phyloP scores from a whole-genome alignment of 768 basidiomycete genomes.

The Rickenella mellea region DNA sequence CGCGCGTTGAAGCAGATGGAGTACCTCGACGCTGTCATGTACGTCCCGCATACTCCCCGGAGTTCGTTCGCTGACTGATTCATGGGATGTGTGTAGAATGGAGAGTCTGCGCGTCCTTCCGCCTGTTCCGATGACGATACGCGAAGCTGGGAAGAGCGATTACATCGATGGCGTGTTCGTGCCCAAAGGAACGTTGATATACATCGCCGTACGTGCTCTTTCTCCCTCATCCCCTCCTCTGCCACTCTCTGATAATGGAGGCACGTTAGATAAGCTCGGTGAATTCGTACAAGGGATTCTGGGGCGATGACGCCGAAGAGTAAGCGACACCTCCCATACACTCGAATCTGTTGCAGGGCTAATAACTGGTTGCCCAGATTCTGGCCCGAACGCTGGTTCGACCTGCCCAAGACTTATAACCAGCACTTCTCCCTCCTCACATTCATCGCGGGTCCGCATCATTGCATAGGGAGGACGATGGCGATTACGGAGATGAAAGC shows the following conservation, averaged over 20 bases:
- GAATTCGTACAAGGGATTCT: slow-evolving; percentile 39
- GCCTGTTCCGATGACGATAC: slow-evolving; percentile 14
- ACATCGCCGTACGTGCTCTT: slow-evolving; percentile 21
- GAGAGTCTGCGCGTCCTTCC: slow-evolving; percentile 13
- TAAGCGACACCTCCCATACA: too few relatives aligned
- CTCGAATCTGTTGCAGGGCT: too few relatives aligned
- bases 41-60: neutral
- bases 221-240: neutral
- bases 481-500: slow-evolving; percentile 39
- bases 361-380: too few relatives aligned
- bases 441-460: slow-evolving; percentile 36
- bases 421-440: slow-evolving; percentile 28
- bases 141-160: slow-evolving; percentile 6
- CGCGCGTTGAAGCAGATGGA: slow-evolving; percentile 8
- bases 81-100: slow-evolving; percentile 3
- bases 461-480: slow-evolving; percentile 40
- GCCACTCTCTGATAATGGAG: slow-evolving; percentile 6
- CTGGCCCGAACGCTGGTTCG: slow-evolving; percentile 36
- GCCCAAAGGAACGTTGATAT: slow-evolving; percentile 33
- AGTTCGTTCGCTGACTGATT: neutral
- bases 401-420: slow-evolving; percentile 26
- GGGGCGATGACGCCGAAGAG: slow-evolving; percentile 44
- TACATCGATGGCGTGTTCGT: slow-evolving; percentile 30
- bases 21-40: slow-evolving; percentile 12
- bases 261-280: slow-evolving; percentile 33